These are phyloP conservation scores for Harringtonia lauricola DNA, from an alignment of 2,329 filamentous ascomycete species.

Conservation along the genomic window DNA sequence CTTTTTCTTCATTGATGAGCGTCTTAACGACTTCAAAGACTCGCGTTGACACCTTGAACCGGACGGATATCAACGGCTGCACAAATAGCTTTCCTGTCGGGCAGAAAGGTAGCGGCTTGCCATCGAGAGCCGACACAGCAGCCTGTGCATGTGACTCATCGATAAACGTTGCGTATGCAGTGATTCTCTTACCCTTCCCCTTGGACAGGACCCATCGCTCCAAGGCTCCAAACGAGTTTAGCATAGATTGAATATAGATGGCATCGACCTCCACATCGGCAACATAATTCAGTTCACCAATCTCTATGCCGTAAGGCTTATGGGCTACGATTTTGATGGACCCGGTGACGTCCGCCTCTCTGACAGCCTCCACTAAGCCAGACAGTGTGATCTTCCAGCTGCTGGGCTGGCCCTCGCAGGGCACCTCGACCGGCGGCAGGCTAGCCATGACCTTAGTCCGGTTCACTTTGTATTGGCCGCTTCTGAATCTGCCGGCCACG, in stretches of 20 bases:
- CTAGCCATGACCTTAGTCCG: conserved; percentile 9
- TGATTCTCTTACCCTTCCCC: conserved; percentile 21
- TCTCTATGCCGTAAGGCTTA: conserved; percentile 12
- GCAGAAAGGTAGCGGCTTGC: conserved; percentile 20
- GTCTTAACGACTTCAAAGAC: conserved; percentile 21
- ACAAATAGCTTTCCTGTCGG: conserved; percentile 22
- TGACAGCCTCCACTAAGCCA: conserved; percentile 12
- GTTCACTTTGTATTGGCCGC: conserved; percentile 15
- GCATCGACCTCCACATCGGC: conserved; percentile 13
- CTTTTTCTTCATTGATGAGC: conserved; percentile 16
- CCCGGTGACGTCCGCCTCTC: conserved; percentile 9
- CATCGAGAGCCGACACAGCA: conserved; percentile 21
- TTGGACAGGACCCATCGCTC: conserved; percentile 21
- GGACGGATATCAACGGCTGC: conserved; percentile 22
- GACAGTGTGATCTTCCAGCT: conserved; percentile 16
- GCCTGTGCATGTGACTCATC: conserved; percentile 24
- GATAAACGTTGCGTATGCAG: conserved; percentile 26
- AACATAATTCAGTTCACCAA: conserved; percentile 13
- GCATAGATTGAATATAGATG: conserved; percentile 17
- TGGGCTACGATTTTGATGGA: conserved; percentile 10
- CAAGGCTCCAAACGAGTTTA: conserved; percentile 20
- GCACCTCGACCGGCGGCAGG: background rate
- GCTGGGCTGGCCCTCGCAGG: conserved; percentile 1
- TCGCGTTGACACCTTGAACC: conserved; percentile 23
- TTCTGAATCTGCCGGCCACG: conserved; percentile 11